phyloP scores from a whole-genome alignment of 1,139 yeast species.

The Diutina mesorugosa region DNA sequence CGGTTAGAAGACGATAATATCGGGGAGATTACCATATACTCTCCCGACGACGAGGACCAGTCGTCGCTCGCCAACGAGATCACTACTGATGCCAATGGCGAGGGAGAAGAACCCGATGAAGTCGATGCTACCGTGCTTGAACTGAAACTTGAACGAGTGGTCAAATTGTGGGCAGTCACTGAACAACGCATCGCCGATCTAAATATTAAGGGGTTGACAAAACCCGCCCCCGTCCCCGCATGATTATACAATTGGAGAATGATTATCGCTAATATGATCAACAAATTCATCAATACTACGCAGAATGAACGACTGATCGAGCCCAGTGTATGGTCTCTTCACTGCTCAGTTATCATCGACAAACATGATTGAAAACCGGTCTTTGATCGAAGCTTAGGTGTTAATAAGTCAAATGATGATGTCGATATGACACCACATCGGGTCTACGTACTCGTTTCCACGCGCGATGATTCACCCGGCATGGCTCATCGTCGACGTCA shows the following conservation, averaged over 20 bases:
- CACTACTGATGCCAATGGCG: background rate
- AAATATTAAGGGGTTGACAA: slow-evolving; percentile 10
- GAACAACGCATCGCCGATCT: slow-evolving; percentile 35
- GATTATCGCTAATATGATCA: no score
- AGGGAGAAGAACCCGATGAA: slow-evolving; percentile 6
- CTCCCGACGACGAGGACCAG: background rate
- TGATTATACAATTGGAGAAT: background rate
- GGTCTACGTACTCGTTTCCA: background rate
- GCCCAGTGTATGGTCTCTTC: no score
- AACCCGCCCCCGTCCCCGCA: background rate
- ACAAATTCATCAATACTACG: no score
- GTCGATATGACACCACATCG: no score
- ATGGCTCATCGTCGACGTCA: background rate
- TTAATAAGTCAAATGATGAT: no score
- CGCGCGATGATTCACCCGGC: background rate
- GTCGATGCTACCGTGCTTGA: slow-evolving; percentile 14
- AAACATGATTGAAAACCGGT: no score
- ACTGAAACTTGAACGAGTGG: slow-evolving; percentile 40
- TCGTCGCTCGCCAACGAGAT: background rate
- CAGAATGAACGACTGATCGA: no score
- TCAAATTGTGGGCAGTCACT: slow-evolving; percentile 50
- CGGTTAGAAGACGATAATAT: slow-evolving; percentile 3
- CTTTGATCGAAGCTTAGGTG: no score
- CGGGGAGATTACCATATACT: background rate
- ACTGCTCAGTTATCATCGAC: no score